Evolutionary conservation across 192 early-diverging fungal species (phyloP), one percentile per base, ranked within the genome.

Genomic region (Umbelopsis sp.): DNA sequence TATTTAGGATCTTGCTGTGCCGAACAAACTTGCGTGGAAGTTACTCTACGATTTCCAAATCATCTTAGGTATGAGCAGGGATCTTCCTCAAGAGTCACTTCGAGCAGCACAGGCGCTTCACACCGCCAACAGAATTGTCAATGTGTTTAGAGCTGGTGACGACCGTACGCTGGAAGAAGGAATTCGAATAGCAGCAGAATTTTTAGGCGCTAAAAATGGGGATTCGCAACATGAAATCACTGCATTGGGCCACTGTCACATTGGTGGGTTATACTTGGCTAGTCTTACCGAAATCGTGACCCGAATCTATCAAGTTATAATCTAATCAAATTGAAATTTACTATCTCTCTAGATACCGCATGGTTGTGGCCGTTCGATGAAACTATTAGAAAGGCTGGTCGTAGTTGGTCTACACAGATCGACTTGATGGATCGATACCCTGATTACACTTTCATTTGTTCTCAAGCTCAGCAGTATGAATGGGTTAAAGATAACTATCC

Each of bases 391-490:
- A 99, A 99, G 81, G 87, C 89, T 14, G 93, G 92, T 3, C 82
- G 94, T 45, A 93, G 90, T 73, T 95, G 94, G 93, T 83, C 91
- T 4, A 88, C 91, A 17, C 93, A 95, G 80, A 67, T 95, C 32
- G 79, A 85, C 29, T 74, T 95, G 12, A 90, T 99, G 83, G 96
- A 98, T 31, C 75, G 82, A 32, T 96, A 93, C 76, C 95, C 96
- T 0, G 92, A 94, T 45, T 97, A 93, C 81, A 89, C 81, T 45
- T 99, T 99, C 82, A 88, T 94, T 0, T 95, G 95, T 12, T 97
- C 96, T 24, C 97, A 99, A 80, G 96, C 96, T 20, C 97, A 98
- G 79, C 97, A 99, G 79, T 94, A 94, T 72, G 95, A 95, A 71
- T 99, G 96, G 96, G 83, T 95, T 9, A 86, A 91, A 45, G 78